These are phyloP conservation scores for Populus hybrid DNA, from an alignment of 441 rosid species.

Conservation along the genomic window DNA sequence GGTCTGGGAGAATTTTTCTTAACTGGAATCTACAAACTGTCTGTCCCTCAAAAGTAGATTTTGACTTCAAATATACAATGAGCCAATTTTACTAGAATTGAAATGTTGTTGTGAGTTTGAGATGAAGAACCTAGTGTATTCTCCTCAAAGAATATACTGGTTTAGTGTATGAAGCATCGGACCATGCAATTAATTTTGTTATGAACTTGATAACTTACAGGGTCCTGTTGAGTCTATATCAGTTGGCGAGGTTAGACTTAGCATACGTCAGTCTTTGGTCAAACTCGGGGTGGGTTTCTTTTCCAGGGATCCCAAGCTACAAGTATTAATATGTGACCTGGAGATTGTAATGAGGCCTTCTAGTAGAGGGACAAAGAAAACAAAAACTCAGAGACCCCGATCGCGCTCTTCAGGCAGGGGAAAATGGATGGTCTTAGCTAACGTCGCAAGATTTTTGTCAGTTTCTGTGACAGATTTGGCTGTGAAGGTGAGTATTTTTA, in stretches of 20 bases:
- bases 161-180: background rate
- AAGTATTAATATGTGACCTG: constrained; percentile 71
- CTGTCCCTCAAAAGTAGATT: background rate
- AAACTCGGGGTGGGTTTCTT: constrained; percentile 88
- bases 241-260: constrained; percentile 83
- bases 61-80: background rate
- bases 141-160: background rate
- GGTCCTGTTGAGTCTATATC: constrained; percentile 91
- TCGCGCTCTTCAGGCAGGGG: constrained; percentile 73
- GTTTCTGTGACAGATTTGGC: constrained; percentile 79
- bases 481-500: constrained; percentile 57
- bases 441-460: constrained; percentile 83
- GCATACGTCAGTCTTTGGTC: constrained; percentile 89
- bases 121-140: background rate
- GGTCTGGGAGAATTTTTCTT: background rate
- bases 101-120: background rate
- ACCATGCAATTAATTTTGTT: constrained; percentile 14
- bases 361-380: constrained; percentile 44
- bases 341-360: constrained; percentile 82
- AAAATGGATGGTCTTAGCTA: constrained; percentile 92
- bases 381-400: constrained; percentile 41
- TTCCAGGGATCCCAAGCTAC: constrained; percentile 93
- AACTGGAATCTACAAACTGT: background rate
- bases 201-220: constrained; percentile 45
- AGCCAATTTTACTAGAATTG: background rate